phyloP scores from a whole-genome alignment of 495 filamentous ascomycete species.

The Xylaria sp. region DNA sequence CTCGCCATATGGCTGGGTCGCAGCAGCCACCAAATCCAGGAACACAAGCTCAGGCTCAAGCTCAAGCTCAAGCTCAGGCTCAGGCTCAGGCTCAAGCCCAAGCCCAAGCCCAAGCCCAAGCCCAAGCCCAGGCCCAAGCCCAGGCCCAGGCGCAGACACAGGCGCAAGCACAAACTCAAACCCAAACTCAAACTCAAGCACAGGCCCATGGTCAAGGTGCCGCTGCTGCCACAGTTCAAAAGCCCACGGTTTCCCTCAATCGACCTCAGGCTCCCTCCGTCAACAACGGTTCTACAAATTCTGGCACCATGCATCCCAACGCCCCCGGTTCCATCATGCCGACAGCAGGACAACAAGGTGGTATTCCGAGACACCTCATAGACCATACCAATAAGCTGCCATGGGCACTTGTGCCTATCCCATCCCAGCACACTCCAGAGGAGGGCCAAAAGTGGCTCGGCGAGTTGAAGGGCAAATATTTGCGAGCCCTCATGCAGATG shows the following conservation, averaged over 20 bases:
- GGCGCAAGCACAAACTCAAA: slow-evolving; percentile 22
- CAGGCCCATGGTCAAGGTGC: slow-evolving; percentile 29
- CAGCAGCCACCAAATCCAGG: slow-evolving; percentile 27
- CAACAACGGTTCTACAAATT: slow-evolving; percentile 28
- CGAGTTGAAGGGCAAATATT: slow-evolving; percentile 44
- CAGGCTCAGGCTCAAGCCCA: slow-evolving; percentile 10
- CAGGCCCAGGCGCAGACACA: background rate
- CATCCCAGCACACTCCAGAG: slow-evolving; percentile 33
- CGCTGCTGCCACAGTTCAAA: slow-evolving; percentile 19
- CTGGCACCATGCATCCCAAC: slow-evolving; percentile 20
- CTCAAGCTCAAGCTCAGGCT: background rate
- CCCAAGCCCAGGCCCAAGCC: slow-evolving; percentile 26
- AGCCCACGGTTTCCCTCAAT: slow-evolving; percentile 36
- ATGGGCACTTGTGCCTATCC: slow-evolving; percentile 36
- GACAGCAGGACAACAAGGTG: background rate
- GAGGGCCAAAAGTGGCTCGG: slow-evolving; percentile 41
- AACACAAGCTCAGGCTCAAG: slow-evolving; percentile 1
- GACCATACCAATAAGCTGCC: slow-evolving; percentile 46
- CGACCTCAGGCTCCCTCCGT: slow-evolving; percentile 32
- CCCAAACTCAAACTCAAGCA: slow-evolving; percentile 26
- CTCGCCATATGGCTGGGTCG: slow-evolving; percentile 27
- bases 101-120: slow-evolving; percentile 30
- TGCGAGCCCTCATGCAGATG: slow-evolving; percentile 44
- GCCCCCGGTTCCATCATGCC: background rate
- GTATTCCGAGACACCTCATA: slow-evolving; percentile 42